Evolutionary conservation across 208 protist genomes (phyloP).

Genomic region (Wallacemonas rigidus): DNA sequence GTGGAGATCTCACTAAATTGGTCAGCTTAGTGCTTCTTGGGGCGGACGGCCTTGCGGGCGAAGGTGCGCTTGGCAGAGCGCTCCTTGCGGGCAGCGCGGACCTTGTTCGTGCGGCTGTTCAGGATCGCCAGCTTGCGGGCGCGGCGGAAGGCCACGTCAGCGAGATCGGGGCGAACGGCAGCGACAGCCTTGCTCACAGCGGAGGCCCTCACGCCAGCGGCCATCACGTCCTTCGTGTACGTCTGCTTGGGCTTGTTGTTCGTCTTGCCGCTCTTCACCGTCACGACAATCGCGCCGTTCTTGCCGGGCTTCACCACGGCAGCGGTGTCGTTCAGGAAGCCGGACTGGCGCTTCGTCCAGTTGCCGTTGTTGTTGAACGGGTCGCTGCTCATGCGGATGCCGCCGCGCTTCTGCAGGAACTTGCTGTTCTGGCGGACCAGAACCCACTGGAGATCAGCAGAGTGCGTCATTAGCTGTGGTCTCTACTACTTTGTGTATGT

Average conservation of each 20-base stretch:
- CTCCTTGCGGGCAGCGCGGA: conserved; percentile 76
- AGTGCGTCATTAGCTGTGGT: conserved; percentile 64
- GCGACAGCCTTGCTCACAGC: conserved; percentile 70
- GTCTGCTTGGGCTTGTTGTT: conserved; percentile 82
- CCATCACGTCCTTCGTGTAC: conserved; percentile 71
- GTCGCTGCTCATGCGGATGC: conserved; percentile 81
- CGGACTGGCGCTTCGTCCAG: conserved; percentile 85
- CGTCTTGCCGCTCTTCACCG: conserved; percentile 66
- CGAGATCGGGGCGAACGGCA: conserved; percentile 80
- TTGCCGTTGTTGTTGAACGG: conserved; percentile 90
- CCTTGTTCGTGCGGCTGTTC: conserved; percentile 58
- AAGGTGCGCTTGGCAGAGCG: conserved; percentile 75
- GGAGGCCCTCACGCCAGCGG: conserved; percentile 74
- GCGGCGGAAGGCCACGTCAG: conserved; percentile 77
- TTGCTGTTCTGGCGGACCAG: conserved; percentile 84
- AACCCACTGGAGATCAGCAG: conserved; percentile 85
- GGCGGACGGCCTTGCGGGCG: conserved; percentile 72
- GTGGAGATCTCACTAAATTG: conserved; percentile 1
- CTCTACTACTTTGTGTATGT: neutral
- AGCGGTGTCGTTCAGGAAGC: conserved; percentile 75
- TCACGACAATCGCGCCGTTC: conserved; percentile 64
- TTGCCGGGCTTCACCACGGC: conserved; percentile 75
- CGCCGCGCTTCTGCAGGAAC: conserved; percentile 85
- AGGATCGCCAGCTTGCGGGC: conserved; percentile 73
- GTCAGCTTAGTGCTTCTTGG: conserved; percentile 37